Conservation (phyloP, 1,139 yeast genomes). For the Barnettozyma hawaiiensis region DNA sequence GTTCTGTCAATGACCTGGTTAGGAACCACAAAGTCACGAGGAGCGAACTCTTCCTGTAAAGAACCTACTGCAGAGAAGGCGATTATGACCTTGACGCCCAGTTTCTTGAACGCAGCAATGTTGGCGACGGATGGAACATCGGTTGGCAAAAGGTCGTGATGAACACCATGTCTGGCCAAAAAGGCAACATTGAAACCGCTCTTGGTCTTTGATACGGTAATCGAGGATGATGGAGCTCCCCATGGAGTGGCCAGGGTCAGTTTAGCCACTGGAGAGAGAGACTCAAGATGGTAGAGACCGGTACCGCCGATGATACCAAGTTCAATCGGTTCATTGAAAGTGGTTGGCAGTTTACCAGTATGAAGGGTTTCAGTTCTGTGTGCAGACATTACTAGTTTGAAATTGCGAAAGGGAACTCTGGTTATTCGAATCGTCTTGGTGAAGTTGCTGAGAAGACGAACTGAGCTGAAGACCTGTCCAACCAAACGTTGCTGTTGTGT, state of each 20-base stretch:
- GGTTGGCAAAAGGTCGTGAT: slow-evolving; percentile 84
- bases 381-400: slow-evolving; percentile 18
- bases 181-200: slow-evolving; percentile 87
- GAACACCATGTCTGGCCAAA: slow-evolving; percentile 88
- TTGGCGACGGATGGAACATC: slow-evolving; percentile 93
- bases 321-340: slow-evolving; percentile 53
- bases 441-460: too few relatives aligned
- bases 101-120: slow-evolving; percentile 85
- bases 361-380: slow-evolving; percentile 20
- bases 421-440: slow-evolving; percentile 7
- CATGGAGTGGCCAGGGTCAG: slow-evolving; percentile 85
- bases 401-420: slow-evolving; percentile 5
- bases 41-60: slow-evolving; percentile 78
- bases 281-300: slow-evolving; percentile 85
- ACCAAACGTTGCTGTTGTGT: too few relatives aligned
- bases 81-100: slow-evolving; percentile 82
- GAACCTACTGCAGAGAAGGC: slow-evolving; percentile 98
- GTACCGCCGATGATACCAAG: slow-evolving; percentile 96
- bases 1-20: slow-evolving; percentile 96
- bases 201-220: slow-evolving; percentile 74
- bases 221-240: slow-evolving; percentile 95
- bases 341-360: slow-evolving; percentile 26
- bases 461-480: too few relatives aligned
- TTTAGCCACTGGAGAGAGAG: slow-evolving; percentile 79
- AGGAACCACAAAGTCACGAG: slow-evolving; percentile 92